A percentile compares a stretch with the other conserved stretches of the same genome.
Conservation (phyloP, 768 basidiomycete genomes). For the Nidularia sp. region DNA sequence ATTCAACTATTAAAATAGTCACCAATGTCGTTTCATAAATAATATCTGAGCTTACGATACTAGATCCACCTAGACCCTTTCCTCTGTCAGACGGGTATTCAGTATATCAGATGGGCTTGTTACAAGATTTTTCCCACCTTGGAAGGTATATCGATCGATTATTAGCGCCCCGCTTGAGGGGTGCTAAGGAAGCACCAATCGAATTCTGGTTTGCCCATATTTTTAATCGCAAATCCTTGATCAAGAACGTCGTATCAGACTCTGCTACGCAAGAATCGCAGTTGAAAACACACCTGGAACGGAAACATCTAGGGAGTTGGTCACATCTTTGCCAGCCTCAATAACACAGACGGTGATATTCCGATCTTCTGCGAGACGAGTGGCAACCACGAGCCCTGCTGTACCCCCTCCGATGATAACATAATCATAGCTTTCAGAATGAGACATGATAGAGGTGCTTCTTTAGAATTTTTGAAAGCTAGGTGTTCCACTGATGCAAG, state of each 20-base stretch:
- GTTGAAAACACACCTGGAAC: neutral
- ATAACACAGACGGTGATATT: constrained; percentile 20
- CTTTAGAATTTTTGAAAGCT: no score
- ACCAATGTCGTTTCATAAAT: neutral
- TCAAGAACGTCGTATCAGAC: constrained; percentile 10
- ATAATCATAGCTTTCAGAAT: constrained; percentile 6
- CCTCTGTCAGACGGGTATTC: constrained; percentile 3
- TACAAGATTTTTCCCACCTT: constrained; percentile 1
- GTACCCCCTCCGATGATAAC: constrained; percentile 21
- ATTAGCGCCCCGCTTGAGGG: constrained; percentile 6
- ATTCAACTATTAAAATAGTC: constrained; percentile 2
- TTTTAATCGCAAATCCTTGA: constrained; percentile 15
- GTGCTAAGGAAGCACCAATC: constrained; percentile 10
- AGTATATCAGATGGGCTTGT: neutral
- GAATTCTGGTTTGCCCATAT: constrained; percentile 8
- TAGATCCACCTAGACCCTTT: constrained; percentile 11
- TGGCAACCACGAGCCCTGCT: constrained; percentile 23
- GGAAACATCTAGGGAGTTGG: neutral
- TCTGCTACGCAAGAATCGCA: neutral
- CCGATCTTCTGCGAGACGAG: constrained; percentile 22
- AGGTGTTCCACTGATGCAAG: no score
- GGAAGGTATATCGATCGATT: constrained; percentile 2
- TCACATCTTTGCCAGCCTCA: constrained; percentile 8
- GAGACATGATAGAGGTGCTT: neutral
- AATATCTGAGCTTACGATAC: constrained; percentile 6